Evolutionary conservation across 2,329 filamentous ascomycete species (phyloP), one percentile per base, ranked within the genome.

Genomic region (Cordyceps tenuipes): DNA sequence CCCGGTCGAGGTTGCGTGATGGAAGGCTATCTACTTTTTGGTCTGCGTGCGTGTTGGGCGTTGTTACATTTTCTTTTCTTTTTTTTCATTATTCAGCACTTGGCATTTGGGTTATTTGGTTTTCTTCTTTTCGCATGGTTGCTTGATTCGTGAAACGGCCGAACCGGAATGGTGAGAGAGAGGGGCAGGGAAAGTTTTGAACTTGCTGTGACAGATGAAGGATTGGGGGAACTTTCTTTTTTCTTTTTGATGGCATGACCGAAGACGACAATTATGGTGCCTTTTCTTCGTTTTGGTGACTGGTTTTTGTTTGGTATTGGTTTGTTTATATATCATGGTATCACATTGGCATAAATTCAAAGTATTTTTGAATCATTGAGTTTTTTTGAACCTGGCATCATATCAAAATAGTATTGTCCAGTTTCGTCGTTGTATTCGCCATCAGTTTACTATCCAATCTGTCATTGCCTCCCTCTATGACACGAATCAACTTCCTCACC

Each of bases 271-370:
- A 17, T 36, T 36, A 6, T 36, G 34, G 5, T 46, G 43, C 9
- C 5, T 41, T 15, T 41, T 8, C 26, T 41, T 52, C 31, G 53
- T 53, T 41, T 52, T n/a, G 53, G 5, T 31, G 43, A 44, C 17
- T 55, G 39, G 41, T 15, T 50, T 34, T 15, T 31, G 3, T 49
- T 15, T 31, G 6, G 39, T 49, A 23, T n/a, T 57, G 48, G 46
- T 59, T 54, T 60, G 23, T 54, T 58, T 61, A 54, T 54, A 61
- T 61, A 61, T 61, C 52, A 61, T 36, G 53, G 53, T 61, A 61
- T 61, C 52, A 53, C 59, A 61, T 61, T 61, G 50, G 59, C 59
- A 61, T 61, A 56, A 61, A 61, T 61, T 61, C 47, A 57, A 49
- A 60, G 57, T 54, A 60, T 60, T 44, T 3, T 44, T 48, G 47